Evolutionary conservation across 768 basidiomycete species (phyloP).

Genomic region (Roridomyces roridus): DNA sequence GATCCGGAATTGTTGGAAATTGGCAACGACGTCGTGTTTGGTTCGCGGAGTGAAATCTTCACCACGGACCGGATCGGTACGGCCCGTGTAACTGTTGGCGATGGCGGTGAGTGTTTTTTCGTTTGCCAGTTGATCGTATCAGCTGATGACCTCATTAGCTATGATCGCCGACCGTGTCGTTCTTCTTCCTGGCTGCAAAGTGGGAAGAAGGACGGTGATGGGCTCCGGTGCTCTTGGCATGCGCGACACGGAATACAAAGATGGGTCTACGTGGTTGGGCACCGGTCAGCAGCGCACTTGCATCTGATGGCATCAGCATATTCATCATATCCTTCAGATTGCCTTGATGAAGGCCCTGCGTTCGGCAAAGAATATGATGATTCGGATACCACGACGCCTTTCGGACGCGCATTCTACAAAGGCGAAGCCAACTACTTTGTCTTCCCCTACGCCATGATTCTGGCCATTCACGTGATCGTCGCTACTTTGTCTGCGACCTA

Average conservation of each 20-base stretch:
- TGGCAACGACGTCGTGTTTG: conserved; percentile 56
- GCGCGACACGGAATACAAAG: conserved; percentile 45
- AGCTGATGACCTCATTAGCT: conserved; percentile 28
- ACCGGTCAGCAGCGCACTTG: conserved; percentile 35
- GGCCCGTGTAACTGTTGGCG: conserved; percentile 44
- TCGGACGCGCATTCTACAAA: conserved; percentile 50
- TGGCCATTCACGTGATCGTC: conserved; percentile 43
- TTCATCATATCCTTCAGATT: conserved; percentile 3
- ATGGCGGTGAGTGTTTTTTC: conserved; percentile 39
- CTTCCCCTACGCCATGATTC: conserved; percentile 43
- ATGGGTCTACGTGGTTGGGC: conserved; percentile 55
- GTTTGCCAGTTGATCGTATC: neutral
- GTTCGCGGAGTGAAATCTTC: conserved; percentile 50
- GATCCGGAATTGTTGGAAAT: conserved; percentile 56
- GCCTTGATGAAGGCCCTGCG: conserved; percentile 18
- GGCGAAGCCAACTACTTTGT: conserved; percentile 46
- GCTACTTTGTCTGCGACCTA: conserved; percentile 44
- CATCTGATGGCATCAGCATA: neutral
- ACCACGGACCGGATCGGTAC: conserved; percentile 50
- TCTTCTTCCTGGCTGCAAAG: conserved; percentile 46
- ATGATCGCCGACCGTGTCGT: conserved; percentile 59
- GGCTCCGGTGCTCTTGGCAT: conserved; percentile 54
- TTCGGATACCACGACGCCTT: conserved; percentile 44
- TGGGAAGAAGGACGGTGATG: conserved; percentile 50
- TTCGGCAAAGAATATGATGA: conserved; percentile 31